These are phyloP conservation scores for Hirsutella thompsonii DNA, from an alignment of 2,329 filamentous ascomycete species.

Conservation along the genomic window DNA sequence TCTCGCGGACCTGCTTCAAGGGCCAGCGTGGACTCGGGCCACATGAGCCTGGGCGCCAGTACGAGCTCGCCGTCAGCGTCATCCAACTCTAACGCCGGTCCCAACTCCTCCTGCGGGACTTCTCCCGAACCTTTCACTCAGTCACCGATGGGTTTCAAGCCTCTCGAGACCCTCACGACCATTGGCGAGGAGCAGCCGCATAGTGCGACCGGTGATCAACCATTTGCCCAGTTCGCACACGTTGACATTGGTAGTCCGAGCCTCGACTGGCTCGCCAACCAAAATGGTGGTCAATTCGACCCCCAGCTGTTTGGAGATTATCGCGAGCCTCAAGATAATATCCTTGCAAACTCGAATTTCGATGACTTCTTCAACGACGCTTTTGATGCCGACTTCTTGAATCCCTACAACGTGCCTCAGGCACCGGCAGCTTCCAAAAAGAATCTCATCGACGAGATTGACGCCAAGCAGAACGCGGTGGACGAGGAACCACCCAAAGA, in stretches of 20 bases:
- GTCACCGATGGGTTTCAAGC: conserved; percentile 54
- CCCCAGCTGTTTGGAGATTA: conserved; percentile 87
- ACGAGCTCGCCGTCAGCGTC: conserved; percentile 54
- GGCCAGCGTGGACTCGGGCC: conserved; percentile 35
- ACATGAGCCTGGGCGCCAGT: conserved; percentile 34
- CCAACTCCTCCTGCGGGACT: conserved; percentile 59
- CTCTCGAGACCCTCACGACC: conserved; percentile 47
- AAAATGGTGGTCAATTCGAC: conserved; percentile 79
- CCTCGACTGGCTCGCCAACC: conserved; percentile 64
- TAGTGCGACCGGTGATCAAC: conserved; percentile 21
- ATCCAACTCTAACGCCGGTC: conserved; percentile 44
- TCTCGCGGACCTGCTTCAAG: conserved; percentile 33
- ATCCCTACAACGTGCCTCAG: conserved; percentile 59
- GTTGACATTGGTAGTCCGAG: conserved; percentile 35
- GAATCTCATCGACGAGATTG: conserved; percentile 66
- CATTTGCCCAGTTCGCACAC: conserved; percentile 17
- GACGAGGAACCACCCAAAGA: conserved; percentile 47
- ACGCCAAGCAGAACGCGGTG: conserved; percentile 56
- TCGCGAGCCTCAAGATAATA: conserved; percentile 75
- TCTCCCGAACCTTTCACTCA: conserved; percentile 66
- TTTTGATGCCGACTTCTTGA: conserved; percentile 68
- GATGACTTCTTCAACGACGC: conserved; percentile 67
- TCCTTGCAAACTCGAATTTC: conserved; percentile 56
- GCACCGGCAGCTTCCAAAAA: conserved; percentile 40
- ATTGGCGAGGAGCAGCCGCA: conserved; percentile 52